Evolutionary conservation across 2,329 filamentous ascomycete species (phyloP).

Genomic region (Sclerotinia trifoliorum): DNA sequence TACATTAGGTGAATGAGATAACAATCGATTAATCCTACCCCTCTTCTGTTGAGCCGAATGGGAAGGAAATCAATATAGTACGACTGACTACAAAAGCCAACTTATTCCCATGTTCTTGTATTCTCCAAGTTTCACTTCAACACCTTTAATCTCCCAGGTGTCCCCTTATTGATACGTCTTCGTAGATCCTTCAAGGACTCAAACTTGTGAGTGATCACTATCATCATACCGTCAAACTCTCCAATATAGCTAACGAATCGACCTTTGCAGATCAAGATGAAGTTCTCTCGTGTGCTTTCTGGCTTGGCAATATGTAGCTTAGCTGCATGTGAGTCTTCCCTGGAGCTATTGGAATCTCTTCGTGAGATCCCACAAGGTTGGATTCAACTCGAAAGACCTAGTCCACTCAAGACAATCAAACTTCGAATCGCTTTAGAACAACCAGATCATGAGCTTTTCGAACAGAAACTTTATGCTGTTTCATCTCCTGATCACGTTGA

Average conservation of each 20-base stretch:
- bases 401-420: slow-evolving; percentile 26
- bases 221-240: background rate
- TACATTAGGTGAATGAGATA: slow-evolving; percentile 16
- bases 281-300: slow-evolving; percentile 15
- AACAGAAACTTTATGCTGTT: slow-evolving; percentile 45
- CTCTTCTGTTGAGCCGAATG: slow-evolving; percentile 1
- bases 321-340: slow-evolving; percentile 18
- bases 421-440: slow-evolving; percentile 42
- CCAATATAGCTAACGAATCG: background rate
- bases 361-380: slow-evolving; percentile 32
- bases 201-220: background rate
- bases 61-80: background rate
- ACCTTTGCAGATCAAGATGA: slow-evolving; percentile 16
- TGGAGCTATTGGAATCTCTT: slow-evolving; percentile 32
- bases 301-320: slow-evolving; percentile 18
- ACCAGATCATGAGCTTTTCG: slow-evolving; percentile 46
- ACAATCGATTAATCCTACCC: background rate
- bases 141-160: background rate
- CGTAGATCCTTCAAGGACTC: background rate
- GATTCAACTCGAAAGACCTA: slow-evolving; percentile 29
- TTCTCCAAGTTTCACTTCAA: background rate
- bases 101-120: background rate
- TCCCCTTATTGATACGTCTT: background rate
- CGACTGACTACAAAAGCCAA: background rate
- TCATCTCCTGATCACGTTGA: slow-evolving; percentile 49